phyloP scores from a whole-genome alignment of 306 rosid species.

The Glycine tomentella region DNA sequence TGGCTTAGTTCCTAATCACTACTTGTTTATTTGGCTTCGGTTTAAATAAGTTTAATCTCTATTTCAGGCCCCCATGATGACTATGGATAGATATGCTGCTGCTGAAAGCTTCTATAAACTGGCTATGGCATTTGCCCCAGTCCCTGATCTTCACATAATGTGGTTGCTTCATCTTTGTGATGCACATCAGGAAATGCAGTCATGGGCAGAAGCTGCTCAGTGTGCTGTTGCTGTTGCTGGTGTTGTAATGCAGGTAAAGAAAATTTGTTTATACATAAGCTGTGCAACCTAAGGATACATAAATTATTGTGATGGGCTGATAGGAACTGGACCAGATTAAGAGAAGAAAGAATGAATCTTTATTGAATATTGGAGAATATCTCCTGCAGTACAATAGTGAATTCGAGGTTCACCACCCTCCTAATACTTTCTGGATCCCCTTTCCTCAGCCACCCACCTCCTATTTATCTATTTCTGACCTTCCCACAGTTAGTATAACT shows the following conservation, averaged over 20 bases:
- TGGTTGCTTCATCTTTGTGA: constrained; percentile 98
- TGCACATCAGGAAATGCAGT: constrained; percentile 99
- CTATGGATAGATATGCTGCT: constrained; percentile 95
- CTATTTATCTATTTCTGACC: too few species aligned
- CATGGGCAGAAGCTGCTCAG: constrained; percentile 99
- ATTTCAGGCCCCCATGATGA: constrained; percentile 83
- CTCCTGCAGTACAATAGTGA: too few species aligned
- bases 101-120: constrained; percentile 93
- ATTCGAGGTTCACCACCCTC: too few species aligned
- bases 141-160: constrained; percentile 99
- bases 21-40: constrained; percentile 38
- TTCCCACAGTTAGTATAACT: too few species aligned
- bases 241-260: constrained; percentile 92
- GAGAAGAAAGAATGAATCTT: too few species aligned
- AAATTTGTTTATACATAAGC: constrained; percentile 23
- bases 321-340: too few species aligned
- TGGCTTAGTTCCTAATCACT: constrained; percentile 28
- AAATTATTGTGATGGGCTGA: constrained; percentile 11
- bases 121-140: constrained; percentile 98
- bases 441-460: too few species aligned
- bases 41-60: constrained; percentile 16
- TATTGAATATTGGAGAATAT: too few species aligned
- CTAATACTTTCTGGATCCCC: too few species aligned
- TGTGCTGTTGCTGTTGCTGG: constrained; percentile 99
- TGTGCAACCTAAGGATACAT: constrained; percentile 11